Base-by-base conservation (phyloP, 371 early-diverging fungal genomes). In the Mucor saturninus region DNA sequence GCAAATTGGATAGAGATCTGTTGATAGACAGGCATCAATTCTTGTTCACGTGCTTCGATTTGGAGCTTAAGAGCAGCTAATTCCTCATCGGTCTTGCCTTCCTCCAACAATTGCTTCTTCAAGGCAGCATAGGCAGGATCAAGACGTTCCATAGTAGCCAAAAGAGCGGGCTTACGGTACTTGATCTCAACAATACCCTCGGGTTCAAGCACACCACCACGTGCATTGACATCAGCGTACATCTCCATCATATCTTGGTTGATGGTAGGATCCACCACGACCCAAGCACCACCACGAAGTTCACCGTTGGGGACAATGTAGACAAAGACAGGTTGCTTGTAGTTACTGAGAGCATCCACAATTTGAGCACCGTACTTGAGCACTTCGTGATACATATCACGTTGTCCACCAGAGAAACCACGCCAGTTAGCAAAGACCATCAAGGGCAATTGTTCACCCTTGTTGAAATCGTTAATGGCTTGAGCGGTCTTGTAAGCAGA, bases 401-500 rank as follows among this genome's bases (percentile, higher is more conserved):
- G 93, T 78, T 98, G 97, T 58, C 99, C 98, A 64, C 99, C 99
- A 46, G 93, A 93, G 90, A 99, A 99, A 58, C 99, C 99, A 84
- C 98, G 95, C 98, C 98, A 99, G 93, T 99, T 98, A 80, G 98
- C 99, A 86, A 99, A 95, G 79, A 99, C 93, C 75, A 99, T 92
- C 74, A 99, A 79, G 15, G 98, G 97, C 62, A 99, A 85, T 69
- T 94, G 94, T 80, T 99, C 99, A 76, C 98, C 97, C 72, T 95
- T 91, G 88, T 98, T 97, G 69, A 99, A 97, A 80, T 99, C 97
- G 64, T 91, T 89, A 80, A 99, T 98, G 4, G 98, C 95, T 79
- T 97, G 98, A 5, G 99, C 95, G 32, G 99, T 98, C 89, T 99
- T 99, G 87, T 88, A 96, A 9, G 99, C 95, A 40, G 96, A 95